These are phyloP conservation scores for Alternaria gansuensis DNA, from an alignment of 2,329 filamentous ascomycete genomes.

Conservation along the genomic window DNA sequence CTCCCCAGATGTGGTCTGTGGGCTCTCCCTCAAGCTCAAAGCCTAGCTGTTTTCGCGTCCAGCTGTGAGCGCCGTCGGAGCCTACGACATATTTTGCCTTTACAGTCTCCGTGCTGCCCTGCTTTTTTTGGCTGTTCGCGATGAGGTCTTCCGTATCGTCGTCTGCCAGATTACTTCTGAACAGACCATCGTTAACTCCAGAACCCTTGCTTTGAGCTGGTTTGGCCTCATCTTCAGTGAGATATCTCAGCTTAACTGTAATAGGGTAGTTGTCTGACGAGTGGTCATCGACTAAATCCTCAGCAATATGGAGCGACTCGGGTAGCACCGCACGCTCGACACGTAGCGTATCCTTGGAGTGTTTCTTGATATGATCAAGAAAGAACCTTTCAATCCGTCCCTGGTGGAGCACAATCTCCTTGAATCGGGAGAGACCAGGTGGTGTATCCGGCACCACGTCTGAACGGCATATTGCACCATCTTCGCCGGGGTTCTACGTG, in stretches of 20 bases:
- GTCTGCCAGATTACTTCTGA: slow-evolving; percentile 65
- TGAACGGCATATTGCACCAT: slow-evolving; percentile 65
- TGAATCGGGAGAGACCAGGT: slow-evolving; percentile 68
- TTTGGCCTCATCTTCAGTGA: slow-evolving; percentile 67
- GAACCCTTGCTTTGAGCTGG: slow-evolving; percentile 56
- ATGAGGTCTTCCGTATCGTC: slow-evolving; percentile 67
- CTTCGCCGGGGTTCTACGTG: slow-evolving; percentile 65
- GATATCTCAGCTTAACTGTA: slow-evolving; percentile 65
- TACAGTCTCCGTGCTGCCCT: slow-evolving; percentile 55
- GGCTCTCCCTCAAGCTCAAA: slow-evolving; percentile 66
- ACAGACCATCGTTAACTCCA: slow-evolving; percentile 62
- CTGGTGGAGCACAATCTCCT: slow-evolving; percentile 74
- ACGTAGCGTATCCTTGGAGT: slow-evolving; percentile 62
- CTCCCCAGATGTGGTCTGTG: slow-evolving; percentile 64
- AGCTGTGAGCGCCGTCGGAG: slow-evolving; percentile 73
- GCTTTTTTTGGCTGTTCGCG: slow-evolving; percentile 51
- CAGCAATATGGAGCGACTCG: slow-evolving; percentile 64
- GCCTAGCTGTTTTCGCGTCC: slow-evolving; percentile 67
- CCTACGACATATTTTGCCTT: slow-evolving; percentile 72
- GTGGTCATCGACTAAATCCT: slow-evolving; percentile 59
- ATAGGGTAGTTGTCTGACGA: slow-evolving; percentile 64
- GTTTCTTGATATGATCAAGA: slow-evolving; percentile 66
- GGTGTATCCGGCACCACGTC: slow-evolving; percentile 71
- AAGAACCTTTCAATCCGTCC: slow-evolving; percentile 75
- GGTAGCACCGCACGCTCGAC: slow-evolving; percentile 69